Base-by-base conservation (phyloP, 1,139 yeast genomes). In the Hemisphaericaspora subhashii region DNA sequence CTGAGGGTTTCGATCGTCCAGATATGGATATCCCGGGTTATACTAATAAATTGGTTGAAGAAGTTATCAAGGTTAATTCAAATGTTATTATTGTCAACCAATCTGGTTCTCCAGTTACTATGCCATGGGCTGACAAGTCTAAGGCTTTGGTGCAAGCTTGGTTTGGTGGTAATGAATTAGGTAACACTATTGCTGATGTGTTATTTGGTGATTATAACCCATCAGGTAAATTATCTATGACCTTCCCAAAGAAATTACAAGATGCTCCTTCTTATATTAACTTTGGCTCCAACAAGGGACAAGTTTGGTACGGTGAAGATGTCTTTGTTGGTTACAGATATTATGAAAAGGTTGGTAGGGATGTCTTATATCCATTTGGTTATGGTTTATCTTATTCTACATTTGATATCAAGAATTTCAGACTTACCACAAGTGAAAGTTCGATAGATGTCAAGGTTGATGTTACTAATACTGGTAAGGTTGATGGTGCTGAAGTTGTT, bases 91-190 rank as follows among this genome's bases (percentile, higher is more conserved):
- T 79, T 33, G 82, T 79, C 18, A 72, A 77, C 57, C 84, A 79
- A 54, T 70, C 81, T 3, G 86, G 86, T 38, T 68, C 83, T 9
- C 85, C 86, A 1, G 83, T 80, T 21, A 64, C 74, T 25, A 64
- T 81, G 69, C 81, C 83, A 22, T 79, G 84, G 83, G 54, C 64
- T 11, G 57, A 66, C 29, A 55, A 71, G 17, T 75, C 71, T 13
- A 66, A 65, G 39, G 76, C 75, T 4, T 50, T 79, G 28, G 58
- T 79, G 6, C 84, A 80, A 41, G 79, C 68, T 8, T 66, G 72
- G 72, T 66, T 57, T 42, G 71, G 71, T 6, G 71, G 71, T 35
- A 60, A 55, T 39, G 60, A 50, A 47, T 36, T 53, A 38, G 61
- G 61, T 17, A 45, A 48, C 33, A 49, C 56, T 14, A 53, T 59